phyloP scores from a whole-genome alignment of 2,329 filamentous ascomycete genomes.

The Ceratocystis lukuohia region DNA sequence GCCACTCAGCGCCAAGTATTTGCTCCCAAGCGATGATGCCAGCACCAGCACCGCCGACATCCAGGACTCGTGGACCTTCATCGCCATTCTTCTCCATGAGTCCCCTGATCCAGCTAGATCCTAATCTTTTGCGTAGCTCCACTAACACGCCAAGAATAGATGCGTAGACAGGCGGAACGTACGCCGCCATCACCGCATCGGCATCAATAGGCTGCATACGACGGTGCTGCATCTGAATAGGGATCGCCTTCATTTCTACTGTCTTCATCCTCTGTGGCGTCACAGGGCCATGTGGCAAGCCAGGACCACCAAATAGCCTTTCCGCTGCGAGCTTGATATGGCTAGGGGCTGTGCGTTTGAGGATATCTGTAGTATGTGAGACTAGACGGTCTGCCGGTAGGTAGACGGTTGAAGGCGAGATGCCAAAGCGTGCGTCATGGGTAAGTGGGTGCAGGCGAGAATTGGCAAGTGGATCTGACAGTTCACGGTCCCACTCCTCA shows the following conservation, averaged over 20 bases:
- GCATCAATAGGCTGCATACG: conserved; percentile 64
- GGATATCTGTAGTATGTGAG: conserved; percentile 53
- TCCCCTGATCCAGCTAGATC: conserved; percentile 54
- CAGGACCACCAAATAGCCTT: conserved; percentile 59
- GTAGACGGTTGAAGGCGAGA: conserved; percentile 58
- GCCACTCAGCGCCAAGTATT: conserved; percentile 69
- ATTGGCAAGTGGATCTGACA: conserved; percentile 21
- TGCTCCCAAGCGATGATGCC: conserved; percentile 65
- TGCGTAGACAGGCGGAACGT: conserved; percentile 59
- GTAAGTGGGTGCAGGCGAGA: conserved; percentile 61
- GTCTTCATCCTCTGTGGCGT: conserved; percentile 47
- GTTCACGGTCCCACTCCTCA: conserved; percentile 26
- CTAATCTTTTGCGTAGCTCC: conserved; percentile 61
- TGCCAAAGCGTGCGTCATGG: conserved; percentile 57
- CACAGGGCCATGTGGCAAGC: conserved; percentile 62
- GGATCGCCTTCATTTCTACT: conserved; percentile 50
- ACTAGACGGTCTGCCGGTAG: conserved; percentile 58
- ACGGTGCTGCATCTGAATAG: conserved; percentile 48
- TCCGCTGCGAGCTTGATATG: conserved; percentile 64
- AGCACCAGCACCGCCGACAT: conserved; percentile 61
- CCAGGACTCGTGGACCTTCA: conserved; percentile 50
- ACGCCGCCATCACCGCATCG: conserved; percentile 55
- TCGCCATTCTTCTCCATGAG: conserved; percentile 46
- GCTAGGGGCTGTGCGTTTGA: conserved; percentile 54
- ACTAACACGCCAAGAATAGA: conserved; percentile 53